Base-by-base conservation (phyloP, 768 basidiomycete species). In the Leccinellum albellum region DNA sequence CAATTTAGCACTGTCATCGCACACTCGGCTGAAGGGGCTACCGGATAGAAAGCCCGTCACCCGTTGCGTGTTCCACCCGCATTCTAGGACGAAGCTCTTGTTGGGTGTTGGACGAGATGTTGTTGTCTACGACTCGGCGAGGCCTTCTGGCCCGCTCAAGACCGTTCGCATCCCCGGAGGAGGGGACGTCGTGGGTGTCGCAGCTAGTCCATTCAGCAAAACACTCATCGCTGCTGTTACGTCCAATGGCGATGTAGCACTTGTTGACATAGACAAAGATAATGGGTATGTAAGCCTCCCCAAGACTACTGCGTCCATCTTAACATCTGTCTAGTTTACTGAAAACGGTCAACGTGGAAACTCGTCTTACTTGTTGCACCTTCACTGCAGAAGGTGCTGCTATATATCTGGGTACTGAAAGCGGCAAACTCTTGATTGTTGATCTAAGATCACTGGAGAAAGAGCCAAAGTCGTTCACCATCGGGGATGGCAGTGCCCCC, bases 151-250 rank as follows among this genome's bases (percentile, higher is more conserved):
- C 6, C 85, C 88, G 10, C 50, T 76, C 26, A 88, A 85, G 68
- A 73, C 71, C 0, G 71, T 89, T 35, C 58, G 75, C 2, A 63
- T 89, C 54, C 74, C 71, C 10, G 82, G 82, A 23, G 61, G 71
- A 17, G 84, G 83, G 8, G 70, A 79, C n/a, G 78, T 90, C 23
- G 69, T 81, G 4, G 79, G 78, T 13, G 68, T 89, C 9, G 76
- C 82, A 7, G 83, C 81, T 59, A 89, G 88, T 60, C 87, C 89
- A 7, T 90, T 89, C 69, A 89, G 88, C 72, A 89, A 86, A 73
- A 86, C 85, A 2, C 73, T 91, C 32, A 75, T 87, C 24, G 84
- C 85, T 3, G 78, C 79, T 44, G 82, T 79, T 1, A 85, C 79
- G 42, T 74, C 78, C 13, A 74, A 70, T 4, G 88, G 87, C 1